Conservation (phyloP, 352 stramenopile genomes). For the Phytophthora europaea region DNA sequence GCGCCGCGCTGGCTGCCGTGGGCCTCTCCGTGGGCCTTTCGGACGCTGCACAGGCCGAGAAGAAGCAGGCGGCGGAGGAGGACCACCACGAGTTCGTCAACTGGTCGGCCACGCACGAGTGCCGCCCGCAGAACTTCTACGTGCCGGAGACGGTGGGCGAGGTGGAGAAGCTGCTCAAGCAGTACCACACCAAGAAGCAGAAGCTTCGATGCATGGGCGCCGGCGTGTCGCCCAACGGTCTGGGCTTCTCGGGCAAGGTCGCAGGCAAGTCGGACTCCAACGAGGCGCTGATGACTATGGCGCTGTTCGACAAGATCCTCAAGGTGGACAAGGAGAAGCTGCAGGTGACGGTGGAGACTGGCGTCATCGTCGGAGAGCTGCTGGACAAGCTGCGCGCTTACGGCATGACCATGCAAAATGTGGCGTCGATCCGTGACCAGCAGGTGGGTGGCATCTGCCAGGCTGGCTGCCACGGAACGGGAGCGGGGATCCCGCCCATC, state of each 20-base stretch:
- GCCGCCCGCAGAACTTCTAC: conserved; percentile 71
- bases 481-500: conserved; percentile 94
- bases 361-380: conserved; percentile 79
- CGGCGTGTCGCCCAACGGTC: conserved; percentile 97
- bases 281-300: conserved; percentile 93
- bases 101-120: conserved; percentile 86
- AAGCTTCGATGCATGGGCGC: conserved; percentile 96
- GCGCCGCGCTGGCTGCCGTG: conserved; percentile 27
- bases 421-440: conserved; percentile 99
- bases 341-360: conserved; percentile 94
- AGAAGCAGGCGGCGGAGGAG: conserved; percentile 32
- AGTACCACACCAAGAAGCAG: conserved; percentile 72
- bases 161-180: conserved; percentile 67
- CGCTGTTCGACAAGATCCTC: conserved; percentile 93
- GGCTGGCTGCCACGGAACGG: conserved; percentile 96
- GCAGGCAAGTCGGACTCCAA: conserved; percentile 36
- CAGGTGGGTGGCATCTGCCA: conserved; percentile 98
- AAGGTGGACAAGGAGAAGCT: conserved; percentile 90
- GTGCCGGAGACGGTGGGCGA: conserved; percentile 78
- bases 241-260: conserved; percentile 87
- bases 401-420: conserved; percentile 97
- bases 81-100: conserved; percentile 80
- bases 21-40: conserved; percentile 21
- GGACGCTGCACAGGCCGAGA: conserved; percentile 17
- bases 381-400: conserved; percentile 81